A percentile compares a stretch with the other conserved stretches of the same genome.
Evolutionary conservation across 108 stramenopile genomes (phyloP).

Genomic region (Parmales sp.): DNA sequence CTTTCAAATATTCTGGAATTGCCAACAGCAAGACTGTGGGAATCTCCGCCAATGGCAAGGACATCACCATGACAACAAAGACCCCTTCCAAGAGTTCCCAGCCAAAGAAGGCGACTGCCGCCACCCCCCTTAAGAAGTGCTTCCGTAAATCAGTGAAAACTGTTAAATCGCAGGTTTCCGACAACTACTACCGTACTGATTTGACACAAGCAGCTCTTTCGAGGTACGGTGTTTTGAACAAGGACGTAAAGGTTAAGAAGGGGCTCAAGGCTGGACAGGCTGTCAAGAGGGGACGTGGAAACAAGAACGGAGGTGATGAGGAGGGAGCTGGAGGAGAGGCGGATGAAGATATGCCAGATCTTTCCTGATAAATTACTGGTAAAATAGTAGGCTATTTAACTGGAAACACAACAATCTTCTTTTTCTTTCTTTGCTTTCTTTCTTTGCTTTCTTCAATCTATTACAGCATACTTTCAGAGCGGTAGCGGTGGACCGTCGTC

Average conservation of each 20-base stretch:
- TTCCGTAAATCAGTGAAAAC: slow-evolving; percentile 65
- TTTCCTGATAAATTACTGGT: too few relatives aligned
- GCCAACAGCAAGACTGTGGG: slow-evolving; percentile 77
- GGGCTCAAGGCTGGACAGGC: slow-evolving; percentile 69
- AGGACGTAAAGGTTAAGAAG: slow-evolving; percentile 71
- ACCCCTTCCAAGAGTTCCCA: slow-evolving; percentile 73
- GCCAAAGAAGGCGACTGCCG: slow-evolving; percentile 49
- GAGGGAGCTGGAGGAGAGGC: too few relatives aligned
- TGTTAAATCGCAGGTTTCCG: slow-evolving; percentile 55
- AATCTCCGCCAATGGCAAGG: slow-evolving; percentile 50
- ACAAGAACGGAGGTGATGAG: neutral
- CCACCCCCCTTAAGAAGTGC: slow-evolving; percentile 75
- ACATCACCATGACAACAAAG: slow-evolving; percentile 33
- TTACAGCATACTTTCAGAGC: too few relatives aligned
- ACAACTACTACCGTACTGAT: slow-evolving; percentile 82
- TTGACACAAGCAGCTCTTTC: slow-evolving; percentile 63
- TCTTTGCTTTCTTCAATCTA: too few relatives aligned
- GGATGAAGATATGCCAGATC: too few relatives aligned
- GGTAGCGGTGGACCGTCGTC: too few relatives aligned
- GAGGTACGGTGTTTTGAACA: slow-evolving; percentile 77
- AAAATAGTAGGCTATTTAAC: too few relatives aligned
- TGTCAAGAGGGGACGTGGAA: slow-evolving; percentile 56
- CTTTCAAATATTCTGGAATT: slow-evolving; percentile 84
- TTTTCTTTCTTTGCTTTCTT: too few relatives aligned
- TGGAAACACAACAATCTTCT: too few relatives aligned